These are phyloP conservation scores for Geotrichum citri-aurantii DNA, from an alignment of 1,139 yeast genomes.

Conservation along the genomic window DNA sequence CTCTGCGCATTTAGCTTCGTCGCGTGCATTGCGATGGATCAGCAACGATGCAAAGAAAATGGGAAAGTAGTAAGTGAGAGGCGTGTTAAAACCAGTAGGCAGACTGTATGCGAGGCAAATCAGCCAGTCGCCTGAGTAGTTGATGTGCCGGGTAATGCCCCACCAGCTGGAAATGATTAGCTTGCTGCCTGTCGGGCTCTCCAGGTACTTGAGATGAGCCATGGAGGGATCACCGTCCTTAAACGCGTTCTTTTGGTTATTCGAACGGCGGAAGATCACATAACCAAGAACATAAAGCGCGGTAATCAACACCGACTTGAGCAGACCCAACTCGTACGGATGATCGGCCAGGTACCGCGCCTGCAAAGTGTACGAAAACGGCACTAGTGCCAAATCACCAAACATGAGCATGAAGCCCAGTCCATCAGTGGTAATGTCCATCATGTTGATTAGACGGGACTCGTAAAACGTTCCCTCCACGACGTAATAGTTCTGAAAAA, in stretches of 20 bases:
- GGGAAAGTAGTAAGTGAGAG: constrained; percentile 82
- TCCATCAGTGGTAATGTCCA: constrained; percentile 94
- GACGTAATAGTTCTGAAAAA: constrained; percentile 74
- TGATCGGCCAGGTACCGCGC: constrained; percentile 71
- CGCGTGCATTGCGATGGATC: constrained; percentile 84
- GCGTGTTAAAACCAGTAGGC: constrained; percentile 77
- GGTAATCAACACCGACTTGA: constrained; percentile 38
- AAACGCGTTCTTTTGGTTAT: constrained; percentile 78
- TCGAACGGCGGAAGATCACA: constrained; percentile 76
- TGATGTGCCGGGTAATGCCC: constrained; percentile 87
- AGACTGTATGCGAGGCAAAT: constrained; percentile 91
- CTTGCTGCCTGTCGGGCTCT: constrained; percentile 72
- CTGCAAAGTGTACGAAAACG: constrained; percentile 85
- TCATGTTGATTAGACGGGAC: constrained; percentile 84
- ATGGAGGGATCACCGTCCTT: constrained; percentile 67
- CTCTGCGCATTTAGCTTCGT: constrained; percentile 80
- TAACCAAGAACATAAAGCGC: constrained; percentile 54
- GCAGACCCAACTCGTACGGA: constrained; percentile 51
- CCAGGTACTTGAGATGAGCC: constrained; percentile 57
- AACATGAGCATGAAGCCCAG: constrained; percentile 93
- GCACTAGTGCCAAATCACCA: constrained; percentile 93
- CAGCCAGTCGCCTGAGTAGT: constrained; percentile 93
- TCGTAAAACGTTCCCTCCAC: constrained; percentile 91
- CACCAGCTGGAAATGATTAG: constrained; percentile 93
- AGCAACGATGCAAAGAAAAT: constrained; percentile 74